phyloP scores from a whole-genome alignment of 2,329 filamentous ascomycete species.

The Ceratocystis destructans region DNA sequence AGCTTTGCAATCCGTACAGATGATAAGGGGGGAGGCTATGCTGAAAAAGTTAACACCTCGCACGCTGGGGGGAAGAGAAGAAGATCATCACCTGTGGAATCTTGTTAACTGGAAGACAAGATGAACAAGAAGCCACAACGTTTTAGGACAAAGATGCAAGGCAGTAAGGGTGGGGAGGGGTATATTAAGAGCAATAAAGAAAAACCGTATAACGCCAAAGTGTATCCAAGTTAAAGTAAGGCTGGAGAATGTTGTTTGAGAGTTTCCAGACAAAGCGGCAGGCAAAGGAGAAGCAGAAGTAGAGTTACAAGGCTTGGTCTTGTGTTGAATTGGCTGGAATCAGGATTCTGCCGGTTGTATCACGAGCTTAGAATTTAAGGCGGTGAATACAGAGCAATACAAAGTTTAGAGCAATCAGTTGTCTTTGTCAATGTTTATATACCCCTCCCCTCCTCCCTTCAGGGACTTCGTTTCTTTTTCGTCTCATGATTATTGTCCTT shows the following conservation, averaged over 20 bases:
- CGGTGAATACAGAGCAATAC: constrained; percentile 6
- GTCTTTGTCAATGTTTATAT: not conserved
- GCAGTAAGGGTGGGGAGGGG: not conserved
- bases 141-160: not conserved
- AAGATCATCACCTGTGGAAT: not conserved
- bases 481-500: constrained; percentile 2
- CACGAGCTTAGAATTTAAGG: constrained; percentile 14
- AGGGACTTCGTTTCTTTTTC: not conserved
- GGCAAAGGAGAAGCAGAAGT: not conserved
- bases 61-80: not conserved
- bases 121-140: not conserved
- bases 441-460: not conserved
- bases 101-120: not conserved
- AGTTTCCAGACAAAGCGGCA: constrained; percentile 2
- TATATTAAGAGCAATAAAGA: constrained; percentile 3
- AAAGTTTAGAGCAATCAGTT: not conserved
- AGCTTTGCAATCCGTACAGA: not conserved
- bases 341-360: constrained; percentile 18
- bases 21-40: not conserved
- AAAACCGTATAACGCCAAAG: not conserved
- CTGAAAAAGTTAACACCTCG: not conserved
- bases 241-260: not conserved
- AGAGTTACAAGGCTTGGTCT: not conserved
- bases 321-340: not conserved
- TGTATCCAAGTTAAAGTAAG: not conserved